Percentiles rank a stretch among this genome's conserved stretches.
These are phyloP conservation scores for Sporothrix inflata DNA, from an alignment of 2,329 filamentous ascomycete species.

Conservation along the genomic window DNA sequence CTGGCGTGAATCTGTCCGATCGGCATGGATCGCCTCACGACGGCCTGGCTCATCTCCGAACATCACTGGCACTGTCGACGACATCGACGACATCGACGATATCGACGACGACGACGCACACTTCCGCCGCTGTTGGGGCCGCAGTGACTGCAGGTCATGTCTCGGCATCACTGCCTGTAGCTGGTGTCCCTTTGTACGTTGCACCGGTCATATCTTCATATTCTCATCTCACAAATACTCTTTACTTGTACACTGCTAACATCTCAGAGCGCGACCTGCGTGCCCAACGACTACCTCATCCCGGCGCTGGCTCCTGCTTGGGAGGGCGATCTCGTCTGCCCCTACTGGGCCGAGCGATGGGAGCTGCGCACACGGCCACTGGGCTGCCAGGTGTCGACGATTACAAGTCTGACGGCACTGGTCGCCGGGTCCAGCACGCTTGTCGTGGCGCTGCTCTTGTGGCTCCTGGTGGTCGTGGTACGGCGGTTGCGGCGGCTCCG, in stretches of 20 bases:
- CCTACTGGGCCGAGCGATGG: slow-evolving; percentile 53
- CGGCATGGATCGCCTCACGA: slow-evolving; percentile 1
- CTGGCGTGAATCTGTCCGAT: slow-evolving; percentile 1
- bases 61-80: background rate
- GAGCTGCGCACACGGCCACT: slow-evolving; percentile 46
- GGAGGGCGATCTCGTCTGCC: slow-evolving; percentile 53
- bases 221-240: background rate
- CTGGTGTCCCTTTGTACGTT: slow-evolving; percentile 57
- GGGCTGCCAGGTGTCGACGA: slow-evolving; percentile 49
- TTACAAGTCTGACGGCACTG: slow-evolving; percentile 45
- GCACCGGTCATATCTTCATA: background rate
- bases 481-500: slow-evolving; percentile 9
- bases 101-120: slow-evolving; percentile 46
- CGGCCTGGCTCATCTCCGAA: background rate
- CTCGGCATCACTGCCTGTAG: slow-evolving; percentile 50
- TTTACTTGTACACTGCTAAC: slow-evolving; percentile 18
- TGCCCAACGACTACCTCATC: slow-evolving; percentile 53
- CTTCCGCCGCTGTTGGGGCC: slow-evolving; percentile 55
- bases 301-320: slow-evolving; percentile 55
- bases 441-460: slow-evolving; percentile 35
- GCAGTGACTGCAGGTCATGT: slow-evolving; percentile 54
- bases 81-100: slow-evolving; percentile 43
- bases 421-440: slow-evolving; percentile 43
- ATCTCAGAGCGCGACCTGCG: slow-evolving; percentile 53
- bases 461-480: slow-evolving; percentile 32